Percentiles rank a stretch among this genome's conserved stretches.
phyloP scores from a whole-genome alignment of 164 flowering plant species.

The Macadamia integrifolia region DNA sequence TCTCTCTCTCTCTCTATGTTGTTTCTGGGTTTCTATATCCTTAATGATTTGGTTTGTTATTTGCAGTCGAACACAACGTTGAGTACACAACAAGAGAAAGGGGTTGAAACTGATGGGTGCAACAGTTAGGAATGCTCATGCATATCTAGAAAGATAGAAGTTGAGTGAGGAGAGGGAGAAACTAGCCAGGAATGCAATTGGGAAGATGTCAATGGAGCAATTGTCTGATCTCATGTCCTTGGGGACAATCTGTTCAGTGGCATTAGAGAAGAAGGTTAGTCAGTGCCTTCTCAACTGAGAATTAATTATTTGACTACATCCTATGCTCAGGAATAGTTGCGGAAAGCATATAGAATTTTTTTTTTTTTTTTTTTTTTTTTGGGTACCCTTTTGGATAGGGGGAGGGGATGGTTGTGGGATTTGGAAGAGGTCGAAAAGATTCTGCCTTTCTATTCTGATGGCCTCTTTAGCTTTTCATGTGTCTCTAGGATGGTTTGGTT shows the following conservation, averaged over 20 bases:
- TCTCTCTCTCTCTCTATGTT: too few species aligned
- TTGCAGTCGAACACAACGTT: conserved; percentile 59
- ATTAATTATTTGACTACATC: neutral
- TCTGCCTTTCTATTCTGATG: too few species aligned
- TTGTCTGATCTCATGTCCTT: conserved; percentile 55
- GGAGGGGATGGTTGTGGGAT: too few species aligned
- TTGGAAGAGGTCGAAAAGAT: neutral
- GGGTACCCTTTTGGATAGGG: too few species aligned
- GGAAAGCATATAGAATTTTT: neutral
- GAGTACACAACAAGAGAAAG: conserved; percentile 50
- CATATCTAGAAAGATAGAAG: conserved; percentile 36
- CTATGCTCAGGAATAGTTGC: neutral
- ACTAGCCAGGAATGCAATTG: conserved; percentile 44
- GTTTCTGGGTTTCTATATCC: neutral
- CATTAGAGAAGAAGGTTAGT: conserved; percentile 35
- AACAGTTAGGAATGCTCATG: conserved; percentile 55
- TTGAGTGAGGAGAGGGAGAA: conserved; percentile 42
- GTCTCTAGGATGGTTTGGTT: too few species aligned
- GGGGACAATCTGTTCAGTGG: conserved; percentile 56
- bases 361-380: too few species aligned
- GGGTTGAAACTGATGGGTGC: conserved; percentile 71
- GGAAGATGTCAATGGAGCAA: conserved; percentile 55
- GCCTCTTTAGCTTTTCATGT: too few species aligned
- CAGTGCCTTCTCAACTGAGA: conserved; percentile 4
- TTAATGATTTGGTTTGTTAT: neutral